phyloP scores from a whole-genome alignment of 2,329 filamentous ascomycete species.

The Cladosporium sp. region DNA sequence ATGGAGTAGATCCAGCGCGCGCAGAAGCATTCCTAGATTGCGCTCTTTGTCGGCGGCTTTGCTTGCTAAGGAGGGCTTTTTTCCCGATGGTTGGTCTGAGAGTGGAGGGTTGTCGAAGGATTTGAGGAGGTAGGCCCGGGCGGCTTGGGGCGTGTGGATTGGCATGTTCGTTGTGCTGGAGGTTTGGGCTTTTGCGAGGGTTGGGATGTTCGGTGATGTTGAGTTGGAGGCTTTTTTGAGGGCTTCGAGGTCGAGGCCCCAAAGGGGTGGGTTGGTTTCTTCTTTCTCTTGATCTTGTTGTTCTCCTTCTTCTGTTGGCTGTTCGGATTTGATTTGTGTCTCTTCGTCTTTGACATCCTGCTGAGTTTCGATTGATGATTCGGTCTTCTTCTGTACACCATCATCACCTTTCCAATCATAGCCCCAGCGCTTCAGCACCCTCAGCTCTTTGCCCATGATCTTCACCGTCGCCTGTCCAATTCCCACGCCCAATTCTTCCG shows the following conservation, averaged over 20 bases:
- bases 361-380: not conserved
- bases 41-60: slow-evolving; percentile 63
- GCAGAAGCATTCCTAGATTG: slow-evolving; percentile 69
- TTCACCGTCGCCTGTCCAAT: slow-evolving; percentile 72
- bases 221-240: slow-evolving; percentile 48
- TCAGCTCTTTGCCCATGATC: slow-evolving; percentile 72
- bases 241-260: slow-evolving; percentile 60
- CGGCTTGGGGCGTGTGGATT: slow-evolving; percentile 72
- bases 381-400: not conserved
- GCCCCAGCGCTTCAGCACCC: slow-evolving; percentile 74
- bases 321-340: not conserved
- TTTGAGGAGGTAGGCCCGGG: slow-evolving; percentile 58
- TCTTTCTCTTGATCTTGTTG: not conserved
- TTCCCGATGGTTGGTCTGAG: slow-evolving; percentile 28
- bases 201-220: slow-evolving; percentile 22
- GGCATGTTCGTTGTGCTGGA: slow-evolving; percentile 56
- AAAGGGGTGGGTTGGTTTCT: slow-evolving; percentile 49
- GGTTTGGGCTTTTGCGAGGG: slow-evolving; percentile 27
- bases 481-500: slow-evolving; percentile 71
- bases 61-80: slow-evolving; percentile 56
- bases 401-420: slow-evolving; percentile 51
- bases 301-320: not conserved
- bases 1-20: slow-evolving; percentile 70
- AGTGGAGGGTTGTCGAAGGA: slow-evolving; percentile 57
- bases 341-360: not conserved